A percentile compares a stretch with the other conserved stretches of the same genome.
Evolutionary conservation across 176 grass and related monocot species (phyloP).

Genomic region (Carex cristatella): DNA sequence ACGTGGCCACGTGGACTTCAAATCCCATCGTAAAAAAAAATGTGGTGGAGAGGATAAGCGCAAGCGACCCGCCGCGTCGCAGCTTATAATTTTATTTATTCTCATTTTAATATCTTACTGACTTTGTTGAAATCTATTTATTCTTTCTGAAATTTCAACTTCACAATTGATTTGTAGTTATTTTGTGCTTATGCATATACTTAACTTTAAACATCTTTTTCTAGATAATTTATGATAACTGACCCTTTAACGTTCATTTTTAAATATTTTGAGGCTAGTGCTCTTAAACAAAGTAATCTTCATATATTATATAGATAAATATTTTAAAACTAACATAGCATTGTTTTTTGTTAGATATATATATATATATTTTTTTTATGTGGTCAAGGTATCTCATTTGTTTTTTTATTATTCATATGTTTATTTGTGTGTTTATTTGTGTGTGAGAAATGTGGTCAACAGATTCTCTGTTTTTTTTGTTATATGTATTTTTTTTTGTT

Average conservation of each 20-base stretch:
- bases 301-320: neutral
- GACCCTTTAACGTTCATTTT: neutral
- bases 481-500: too few relatives aligned
- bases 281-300: neutral
- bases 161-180: too few relatives aligned
- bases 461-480: too few relatives aligned
- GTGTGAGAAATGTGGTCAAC: too few relatives aligned
- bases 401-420: too few relatives aligned
- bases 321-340: neutral
- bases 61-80: slow-evolving; percentile 52
- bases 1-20: neutral
- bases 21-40: too few relatives aligned
- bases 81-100: neutral
- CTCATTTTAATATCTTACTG: neutral
- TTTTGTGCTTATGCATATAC: neutral
- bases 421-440: too few relatives aligned
- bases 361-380: too few relatives aligned
- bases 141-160: too few relatives aligned
- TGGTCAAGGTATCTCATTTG: too few relatives aligned
- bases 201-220: too few relatives aligned
- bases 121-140: neutral
- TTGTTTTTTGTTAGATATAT: neutral
- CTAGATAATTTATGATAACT: neutral
- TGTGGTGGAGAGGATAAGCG: slow-evolving; percentile 43
- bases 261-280: neutral